A percentile compares a stretch with the other conserved stretches of the same genome.
phyloP scores from a whole-genome alignment of 169 alveolate species.

The Eimeria falciformis region DNA sequence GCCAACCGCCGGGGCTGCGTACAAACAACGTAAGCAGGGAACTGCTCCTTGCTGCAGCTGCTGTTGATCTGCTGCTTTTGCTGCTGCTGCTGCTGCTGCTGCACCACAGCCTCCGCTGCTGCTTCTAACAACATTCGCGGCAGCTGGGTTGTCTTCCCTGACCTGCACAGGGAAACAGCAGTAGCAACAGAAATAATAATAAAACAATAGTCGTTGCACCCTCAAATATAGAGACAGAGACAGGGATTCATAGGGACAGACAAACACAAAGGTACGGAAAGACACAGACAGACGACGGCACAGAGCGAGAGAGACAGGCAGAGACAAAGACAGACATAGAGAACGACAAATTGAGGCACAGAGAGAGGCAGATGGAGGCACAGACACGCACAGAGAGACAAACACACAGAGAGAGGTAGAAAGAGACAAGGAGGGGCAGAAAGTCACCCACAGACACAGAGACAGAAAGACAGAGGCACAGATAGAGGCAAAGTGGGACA shows the following conservation, averaged over 20 bases:
- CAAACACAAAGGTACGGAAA: not conserved
- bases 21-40: constrained; percentile 95
- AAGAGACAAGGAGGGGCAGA: not conserved
- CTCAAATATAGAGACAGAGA: no score
- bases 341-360: not conserved
- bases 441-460: not conserved
- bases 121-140: constrained; percentile 94
- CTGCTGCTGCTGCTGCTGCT: constrained; percentile 9
- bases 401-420: not conserved
- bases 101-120: constrained; percentile 53
- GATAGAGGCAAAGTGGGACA: no score
- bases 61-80: not conserved
- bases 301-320: not conserved
- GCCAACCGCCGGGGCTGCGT: constrained; percentile 99
- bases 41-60: constrained; percentile 80
- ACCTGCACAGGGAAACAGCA: constrained; percentile 79
- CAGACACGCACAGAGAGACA: not conserved
- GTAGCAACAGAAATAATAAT: constrained; percentile 17
- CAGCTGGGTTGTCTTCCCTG: constrained; percentile 96
- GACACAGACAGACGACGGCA: not conserved
- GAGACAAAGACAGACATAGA: not conserved
- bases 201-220: no score
- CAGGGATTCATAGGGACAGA: not conserved
- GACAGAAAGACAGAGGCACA: not conserved
- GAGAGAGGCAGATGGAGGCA: not conserved